These are phyloP conservation scores for Cyberlindnera americana DNA, from an alignment of 805 yeast species.

Conservation along the genomic window DNA sequence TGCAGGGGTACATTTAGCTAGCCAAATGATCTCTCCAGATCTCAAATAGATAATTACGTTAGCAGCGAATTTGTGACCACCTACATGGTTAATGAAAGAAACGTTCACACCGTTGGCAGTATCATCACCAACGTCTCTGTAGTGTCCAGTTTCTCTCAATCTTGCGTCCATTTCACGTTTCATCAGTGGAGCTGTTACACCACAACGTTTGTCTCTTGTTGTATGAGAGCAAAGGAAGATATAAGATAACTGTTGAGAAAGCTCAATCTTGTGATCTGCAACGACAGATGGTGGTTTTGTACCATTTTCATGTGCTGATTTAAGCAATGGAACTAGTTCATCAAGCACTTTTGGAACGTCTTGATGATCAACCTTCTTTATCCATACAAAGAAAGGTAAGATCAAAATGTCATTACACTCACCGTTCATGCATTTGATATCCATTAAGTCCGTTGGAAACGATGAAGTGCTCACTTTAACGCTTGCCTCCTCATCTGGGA, in stretches of 20 bases:
- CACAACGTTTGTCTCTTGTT: slow-evolving; percentile 91
- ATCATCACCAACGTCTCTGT: slow-evolving; percentile 73
- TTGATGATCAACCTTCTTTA: slow-evolving; percentile 43
- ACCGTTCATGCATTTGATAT: slow-evolving; percentile 39
- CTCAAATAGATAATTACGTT: slow-evolving; percentile 75
- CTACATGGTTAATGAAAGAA: slow-evolving; percentile 77
- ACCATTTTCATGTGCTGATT: slow-evolving; percentile 26
- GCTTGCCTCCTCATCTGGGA: slow-evolving; percentile 23
- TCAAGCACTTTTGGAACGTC: slow-evolving; percentile 44
- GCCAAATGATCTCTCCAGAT: slow-evolving; percentile 78
- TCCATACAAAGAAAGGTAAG: slow-evolving; percentile 73
- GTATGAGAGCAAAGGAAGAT: slow-evolving; percentile 84
- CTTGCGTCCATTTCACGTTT: slow-evolving; percentile 72
- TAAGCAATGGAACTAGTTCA: slow-evolving; percentile 40
- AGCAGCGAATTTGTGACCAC: slow-evolving; percentile 95
- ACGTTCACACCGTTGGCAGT: slow-evolving; percentile 74
- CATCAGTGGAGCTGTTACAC: slow-evolving; percentile 89
- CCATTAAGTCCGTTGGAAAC: slow-evolving; percentile 44
- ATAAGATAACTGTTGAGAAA: slow-evolving; percentile 41
- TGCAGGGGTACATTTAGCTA: slow-evolving; percentile 79
- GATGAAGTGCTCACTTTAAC: slow-evolving; percentile 56
- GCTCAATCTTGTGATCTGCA: slow-evolving; percentile 31
- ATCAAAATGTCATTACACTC: slow-evolving; percentile 57
- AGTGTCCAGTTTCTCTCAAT: slow-evolving; percentile 65
- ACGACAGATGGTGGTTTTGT: slow-evolving; percentile 17